Evolutionary conservation across 352 stramenopile species (phyloP).

Genomic region (Pythium biforme): DNA sequence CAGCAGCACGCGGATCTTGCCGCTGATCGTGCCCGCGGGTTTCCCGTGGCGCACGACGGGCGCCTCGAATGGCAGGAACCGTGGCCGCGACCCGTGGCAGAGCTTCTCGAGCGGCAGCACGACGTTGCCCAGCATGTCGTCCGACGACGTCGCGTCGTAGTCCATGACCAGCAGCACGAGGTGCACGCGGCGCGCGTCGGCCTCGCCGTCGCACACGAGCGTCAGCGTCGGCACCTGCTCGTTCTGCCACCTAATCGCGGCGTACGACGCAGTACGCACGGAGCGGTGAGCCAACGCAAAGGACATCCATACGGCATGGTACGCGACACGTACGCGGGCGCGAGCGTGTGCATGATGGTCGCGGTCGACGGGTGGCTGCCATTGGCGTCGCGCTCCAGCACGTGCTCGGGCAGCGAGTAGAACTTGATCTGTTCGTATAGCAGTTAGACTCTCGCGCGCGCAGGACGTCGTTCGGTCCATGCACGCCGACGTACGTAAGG

Average conservation of each 20-base stretch:
- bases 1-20: slow-evolving; percentile 58
- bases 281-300: background rate
- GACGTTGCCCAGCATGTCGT: slow-evolving; percentile 69
- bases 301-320: too few species aligned
- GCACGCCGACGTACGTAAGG: slow-evolving; percentile 76
- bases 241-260: slow-evolving; percentile 46
- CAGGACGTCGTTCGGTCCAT: too few species aligned
- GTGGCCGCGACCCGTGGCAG: slow-evolving; percentile 32
- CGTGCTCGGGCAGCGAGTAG: slow-evolving; percentile 55
- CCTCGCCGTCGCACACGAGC: slow-evolving; percentile 46
- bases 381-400: slow-evolving; percentile 45
- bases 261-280: background rate
- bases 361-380: slow-evolving; percentile 52
- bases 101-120: slow-evolving; percentile 60
- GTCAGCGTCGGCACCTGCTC: slow-evolving; percentile 66
- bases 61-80: slow-evolving; percentile 57
- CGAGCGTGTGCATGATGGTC: slow-evolving; percentile 67
- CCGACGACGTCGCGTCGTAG: slow-evolving; percentile 70
- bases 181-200: slow-evolving; percentile 60
- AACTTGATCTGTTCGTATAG: slow-evolving; percentile 57
- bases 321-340: slow-evolving; percentile 43
- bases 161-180: slow-evolving; percentile 79
- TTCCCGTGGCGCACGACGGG: slow-evolving; percentile 54
- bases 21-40: slow-evolving; percentile 44
- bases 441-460: too few species aligned